These are phyloP conservation scores for Pichia nakasei DNA, from an alignment of 805 yeast genomes.

Conservation along the genomic window DNA sequence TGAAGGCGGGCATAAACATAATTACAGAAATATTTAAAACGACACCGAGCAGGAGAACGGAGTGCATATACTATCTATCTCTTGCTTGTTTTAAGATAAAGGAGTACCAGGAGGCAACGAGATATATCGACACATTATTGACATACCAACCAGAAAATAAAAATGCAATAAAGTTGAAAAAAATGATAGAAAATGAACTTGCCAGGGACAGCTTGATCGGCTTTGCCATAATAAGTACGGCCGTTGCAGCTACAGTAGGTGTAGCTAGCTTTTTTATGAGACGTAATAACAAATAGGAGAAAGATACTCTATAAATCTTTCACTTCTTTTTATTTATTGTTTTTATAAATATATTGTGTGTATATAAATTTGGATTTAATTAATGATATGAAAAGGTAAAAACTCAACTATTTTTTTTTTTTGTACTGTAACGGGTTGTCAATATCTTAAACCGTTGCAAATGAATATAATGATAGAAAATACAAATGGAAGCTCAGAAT, in stretches of 20 bases:
- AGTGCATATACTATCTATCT: constrained; percentile 78
- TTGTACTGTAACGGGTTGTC: no score
- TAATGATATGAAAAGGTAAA: no score
- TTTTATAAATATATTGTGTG: no score
- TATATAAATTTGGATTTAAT: no score
- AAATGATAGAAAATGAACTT: constrained; percentile 74
- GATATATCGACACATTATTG: constrained; percentile 73
- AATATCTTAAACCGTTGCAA: no score
- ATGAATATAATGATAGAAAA: no score
- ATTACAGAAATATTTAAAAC: constrained; percentile 64
- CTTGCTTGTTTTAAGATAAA: constrained; percentile 85
- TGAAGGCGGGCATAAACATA: constrained; percentile 70
- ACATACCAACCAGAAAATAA: constrained; percentile 75
- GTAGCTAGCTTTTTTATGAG: constrained; percentile 16
- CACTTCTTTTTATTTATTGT: no score
- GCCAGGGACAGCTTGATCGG: constrained; percentile 87
- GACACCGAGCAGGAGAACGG: constrained; percentile 77
- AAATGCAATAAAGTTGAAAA: constrained; percentile 66
- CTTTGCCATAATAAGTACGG: constrained; percentile 78
- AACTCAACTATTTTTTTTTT: no score
- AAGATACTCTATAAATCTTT: no score
- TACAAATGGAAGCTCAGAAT: not conserved
- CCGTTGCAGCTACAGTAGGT: constrained; percentile 73
- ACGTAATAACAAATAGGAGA: not conserved
- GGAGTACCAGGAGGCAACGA: constrained; percentile 75